Percentiles rank a stretch among this genome's conserved stretches.
Conservation (phyloP, 805 yeast species). For the Lipomyces starkeyi region DNA sequence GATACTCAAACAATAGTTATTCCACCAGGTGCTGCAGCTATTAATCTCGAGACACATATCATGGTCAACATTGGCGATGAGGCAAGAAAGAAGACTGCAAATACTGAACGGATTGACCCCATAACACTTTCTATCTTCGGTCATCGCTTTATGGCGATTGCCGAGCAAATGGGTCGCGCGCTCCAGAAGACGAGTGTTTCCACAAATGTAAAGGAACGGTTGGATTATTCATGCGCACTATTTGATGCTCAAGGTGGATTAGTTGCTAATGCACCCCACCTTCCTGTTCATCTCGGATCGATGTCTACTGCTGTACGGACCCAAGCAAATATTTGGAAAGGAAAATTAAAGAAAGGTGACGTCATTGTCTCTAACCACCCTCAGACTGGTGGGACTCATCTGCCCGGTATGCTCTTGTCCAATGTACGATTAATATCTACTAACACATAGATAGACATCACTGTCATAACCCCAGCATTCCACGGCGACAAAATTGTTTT, state of each 20-base stretch:
- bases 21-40: constrained; percentile 65
- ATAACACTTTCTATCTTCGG: constrained; percentile 76
- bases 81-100: constrained; percentile 10
- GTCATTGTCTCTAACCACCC: constrained; percentile 82
- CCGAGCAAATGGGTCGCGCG: constrained; percentile 87
- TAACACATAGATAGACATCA: constrained; percentile 71
- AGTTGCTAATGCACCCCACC: constrained; percentile 87
- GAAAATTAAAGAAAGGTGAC: constrained; percentile 71
- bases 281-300: constrained; percentile 86
- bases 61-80: constrained; percentile 50
- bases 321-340: constrained; percentile 70
- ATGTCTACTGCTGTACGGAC: constrained; percentile 79
- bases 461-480: constrained; percentile 90
- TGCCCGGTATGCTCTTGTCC: constrained; percentile 52
- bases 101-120: constrained; percentile 59
- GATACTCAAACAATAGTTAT: constrained; percentile 80
- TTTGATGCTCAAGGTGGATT: constrained; percentile 78
- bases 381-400: constrained; percentile 81
- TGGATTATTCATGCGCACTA: constrained; percentile 84
- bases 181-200: constrained; percentile 80
- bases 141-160: constrained; percentile 87
- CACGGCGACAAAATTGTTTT: constrained; percentile 63
- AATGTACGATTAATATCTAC: not conserved
- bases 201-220: constrained; percentile 80
- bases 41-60: constrained; percentile 66